phyloP scores from a whole-genome alignment of 2,329 filamentous ascomycete species.

The Alternaria longipes region DNA sequence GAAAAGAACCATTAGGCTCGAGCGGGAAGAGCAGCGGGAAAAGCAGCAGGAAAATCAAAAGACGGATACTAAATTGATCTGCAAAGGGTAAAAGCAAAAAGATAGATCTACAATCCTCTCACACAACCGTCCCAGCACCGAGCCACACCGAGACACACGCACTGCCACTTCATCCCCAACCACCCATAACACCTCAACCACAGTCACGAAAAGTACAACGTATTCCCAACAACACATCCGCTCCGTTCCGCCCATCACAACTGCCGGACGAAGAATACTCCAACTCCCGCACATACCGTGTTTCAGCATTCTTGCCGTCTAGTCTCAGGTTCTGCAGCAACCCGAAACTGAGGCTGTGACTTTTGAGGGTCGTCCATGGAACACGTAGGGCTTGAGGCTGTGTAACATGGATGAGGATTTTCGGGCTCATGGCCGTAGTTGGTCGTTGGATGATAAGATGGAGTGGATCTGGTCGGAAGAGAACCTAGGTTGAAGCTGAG shows the following conservation, averaged over 20 bases:
- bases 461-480: background rate
- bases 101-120: background rate
- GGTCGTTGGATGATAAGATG: background rate
- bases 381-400: background rate
- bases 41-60: background rate
- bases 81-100: background rate
- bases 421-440: background rate
- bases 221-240: background rate
- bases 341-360: slow-evolving; percentile 3
- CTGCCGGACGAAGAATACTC: background rate
- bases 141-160: background rate
- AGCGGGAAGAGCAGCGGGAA: background rate
- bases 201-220: background rate
- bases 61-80: background rate
- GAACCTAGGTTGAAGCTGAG: background rate
- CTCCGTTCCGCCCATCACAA: background rate
- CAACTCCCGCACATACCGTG: background rate
- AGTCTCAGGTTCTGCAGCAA: background rate
- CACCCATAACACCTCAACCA: background rate
- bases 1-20: background rate
- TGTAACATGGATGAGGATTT: background rate
- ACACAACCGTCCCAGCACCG: background rate
- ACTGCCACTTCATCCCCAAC: background rate
- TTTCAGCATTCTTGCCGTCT: slow-evolving; percentile 4
- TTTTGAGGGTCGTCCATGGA: background rate